phyloP scores from a whole-genome alignment of 441 rosid species.

The Gossypium aridum region DNA sequence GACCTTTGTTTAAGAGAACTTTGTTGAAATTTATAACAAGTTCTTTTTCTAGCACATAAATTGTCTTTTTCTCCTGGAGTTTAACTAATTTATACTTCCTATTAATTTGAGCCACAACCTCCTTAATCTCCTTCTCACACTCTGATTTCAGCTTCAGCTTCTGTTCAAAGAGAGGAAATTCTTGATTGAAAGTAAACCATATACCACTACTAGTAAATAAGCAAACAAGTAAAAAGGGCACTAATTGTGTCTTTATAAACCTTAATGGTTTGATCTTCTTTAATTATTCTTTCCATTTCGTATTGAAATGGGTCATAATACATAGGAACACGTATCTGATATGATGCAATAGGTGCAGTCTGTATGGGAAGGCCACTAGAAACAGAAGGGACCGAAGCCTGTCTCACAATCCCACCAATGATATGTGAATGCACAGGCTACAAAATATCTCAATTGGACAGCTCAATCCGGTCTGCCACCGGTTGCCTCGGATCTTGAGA shows the following conservation, averaged over 20 bases:
- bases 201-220: slow-evolving; percentile 19
- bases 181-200: slow-evolving; percentile 9
- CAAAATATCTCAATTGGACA: no score
- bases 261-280: slow-evolving; percentile 43
- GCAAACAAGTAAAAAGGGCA: slow-evolving; percentile 18
- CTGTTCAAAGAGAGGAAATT: slow-evolving; percentile 34
- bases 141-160: slow-evolving; percentile 38
- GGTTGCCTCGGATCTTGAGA: slow-evolving; percentile 17
- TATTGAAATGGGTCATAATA: slow-evolving; percentile 58
- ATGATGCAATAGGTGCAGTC: slow-evolving; percentile 16
- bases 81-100: slow-evolving; percentile 41
- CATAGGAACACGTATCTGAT: slow-evolving; percentile 29
- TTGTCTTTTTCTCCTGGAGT: slow-evolving; percentile 38
- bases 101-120: slow-evolving; percentile 44
- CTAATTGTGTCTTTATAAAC: slow-evolving; percentile 42
- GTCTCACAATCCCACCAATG: slow-evolving; percentile 6
- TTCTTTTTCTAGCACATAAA: slow-evolving; percentile 32
- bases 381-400: slow-evolving; percentile 15
- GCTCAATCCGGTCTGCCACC: slow-evolving; percentile 19
- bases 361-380: slow-evolving; percentile 25
- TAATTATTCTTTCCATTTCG: slow-evolving; percentile 61
- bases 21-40: slow-evolving; percentile 30
- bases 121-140: slow-evolving; percentile 58
- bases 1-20: slow-evolving; percentile 50
- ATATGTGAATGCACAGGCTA: slow-evolving; percentile 22